Base-by-base conservation (phyloP, 805 yeast genomes). In the Ogataea naganishii region DNA sequence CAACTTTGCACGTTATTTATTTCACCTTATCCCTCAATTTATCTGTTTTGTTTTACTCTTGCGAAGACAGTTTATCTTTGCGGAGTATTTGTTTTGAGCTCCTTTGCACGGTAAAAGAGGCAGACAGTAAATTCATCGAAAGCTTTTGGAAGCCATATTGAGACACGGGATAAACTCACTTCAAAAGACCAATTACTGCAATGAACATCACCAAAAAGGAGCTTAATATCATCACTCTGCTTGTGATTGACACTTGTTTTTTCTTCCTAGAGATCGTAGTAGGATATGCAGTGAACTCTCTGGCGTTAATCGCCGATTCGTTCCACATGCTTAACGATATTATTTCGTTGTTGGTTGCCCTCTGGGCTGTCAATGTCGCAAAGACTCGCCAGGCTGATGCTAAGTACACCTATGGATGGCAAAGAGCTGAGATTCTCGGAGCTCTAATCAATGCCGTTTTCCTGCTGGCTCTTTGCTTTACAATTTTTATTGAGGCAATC, bases 301-400 rank as follows among this genome's bases (percentile, higher is more conserved):
- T 89, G 47, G 97, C 98, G 0, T 69, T 89, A 31, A 78, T 89
- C 32, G 98, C 97, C 2, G 98, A 89, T 53, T 80, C 97, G 1
- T 92, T 89, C 69, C 98, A 89, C 56, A 92, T 92, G 97, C 66
- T 89, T 40, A 89, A 92, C 59, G 98, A 89, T 58, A 83, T 89
- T 32, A 75, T 89, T 35, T 85, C 96, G 1, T 64, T 89, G 20
- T 40, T 88, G 13, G 86, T 89, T 29, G 98, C 98, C 0, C 62
- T 88, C 19, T 89, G 96, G 96, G 98, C 98, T 0, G 97, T 92
- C 14, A 72, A 72, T 38, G 95, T 86, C 9, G 86, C 96, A 31
- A 80, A 80, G 44, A 74, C 73, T 23, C 72, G 75, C 46, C 74
- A 76, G 18, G 92, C 95, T 1, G 92, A 85, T 51, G 79, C 92